Base-by-base conservation (phyloP, 2,329 filamentous ascomycete species). In the Aspergillus phoenicis region DNA sequence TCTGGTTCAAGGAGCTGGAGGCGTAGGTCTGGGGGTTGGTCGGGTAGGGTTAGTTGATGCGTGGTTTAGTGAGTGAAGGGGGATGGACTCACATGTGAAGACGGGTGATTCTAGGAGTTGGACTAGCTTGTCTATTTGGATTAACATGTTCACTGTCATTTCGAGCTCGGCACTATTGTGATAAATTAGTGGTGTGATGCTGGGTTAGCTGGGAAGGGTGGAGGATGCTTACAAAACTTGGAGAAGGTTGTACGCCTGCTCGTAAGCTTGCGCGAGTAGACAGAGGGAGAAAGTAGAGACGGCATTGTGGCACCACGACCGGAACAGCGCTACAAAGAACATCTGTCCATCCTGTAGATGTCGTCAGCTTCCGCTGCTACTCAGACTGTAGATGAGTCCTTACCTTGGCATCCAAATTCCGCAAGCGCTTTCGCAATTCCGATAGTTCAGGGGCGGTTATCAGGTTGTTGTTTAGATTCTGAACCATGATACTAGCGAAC, bases 401-500 rank as follows among this genome's bases (percentile, higher is more conserved):
- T 78, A 90, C 89, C 79, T 88, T 93, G 8, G 89, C 92, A 75
- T 99, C 95, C 1, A 97, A 82, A 69, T 97, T 99, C 36, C 95
- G 85, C 54, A 99, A 81, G 47, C 95, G 84, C 75, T 97, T 97
- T 49, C 95, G 87, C 64, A 99, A 83, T 68, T 98, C 96, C 1
- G 91, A 88, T 30, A 99, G 82, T 76, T 99, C 93, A 0, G 96
- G 95, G 0, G 96, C 95, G 1, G 96, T 99, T 66, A 99, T 97
- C 58, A 99, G 87, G 70, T 99, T 99, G 77, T 99, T 99, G 80
- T 99, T 99, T 56, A 99, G 83, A 71, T 98, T 98, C 75, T 99
- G 95, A 30, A 99, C 93, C 95, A 99, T 99, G 70, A 99, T 98
- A 73, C 94, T 97, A 15, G 95, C 94, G 77, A 99, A 99, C 75